Conservation (phyloP, 2,329 filamentous ascomycete species). For the Dactylellina cionopaga region DNA sequence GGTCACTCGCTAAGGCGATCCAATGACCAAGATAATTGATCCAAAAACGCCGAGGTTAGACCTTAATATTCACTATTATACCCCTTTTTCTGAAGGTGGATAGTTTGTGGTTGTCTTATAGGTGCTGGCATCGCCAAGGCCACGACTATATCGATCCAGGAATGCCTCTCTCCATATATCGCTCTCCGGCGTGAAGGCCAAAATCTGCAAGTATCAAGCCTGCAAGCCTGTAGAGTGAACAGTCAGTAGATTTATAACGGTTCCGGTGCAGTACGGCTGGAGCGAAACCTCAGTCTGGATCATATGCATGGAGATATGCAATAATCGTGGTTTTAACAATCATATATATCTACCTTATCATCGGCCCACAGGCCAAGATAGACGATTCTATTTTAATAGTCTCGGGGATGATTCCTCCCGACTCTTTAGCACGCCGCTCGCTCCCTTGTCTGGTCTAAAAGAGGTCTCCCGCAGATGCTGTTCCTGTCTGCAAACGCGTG, state of each 20-base stretch:
- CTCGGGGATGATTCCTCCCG: no score
- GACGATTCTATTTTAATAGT: conserved; percentile 35
- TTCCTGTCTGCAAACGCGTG: conserved; percentile 33
- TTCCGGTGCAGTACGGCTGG: conserved; percentile 1
- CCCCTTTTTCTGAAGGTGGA: conserved; percentile 15
- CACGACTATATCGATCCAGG: neutral
- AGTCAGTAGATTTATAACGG: conserved; percentile 1
- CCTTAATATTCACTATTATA: conserved; percentile 27
- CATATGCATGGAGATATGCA: neutral
- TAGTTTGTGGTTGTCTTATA: conserved; percentile 28
- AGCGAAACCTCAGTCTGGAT: conserved; percentile 15
- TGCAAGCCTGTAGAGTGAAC: neutral
- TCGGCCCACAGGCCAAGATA: conserved; percentile 8
- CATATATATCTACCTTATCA: conserved; percentile 17
- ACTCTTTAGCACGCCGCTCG: neutral
- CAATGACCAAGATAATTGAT: conserved; percentile 12
- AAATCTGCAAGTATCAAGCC: neutral
- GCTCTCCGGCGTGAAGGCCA: no score
- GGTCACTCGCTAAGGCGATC: neutral
- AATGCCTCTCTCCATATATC: neutral
- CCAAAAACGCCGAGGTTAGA: conserved; percentile 25
- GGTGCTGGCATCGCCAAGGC: no score
- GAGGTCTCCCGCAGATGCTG: conserved; percentile 12
- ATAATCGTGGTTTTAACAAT: neutral
- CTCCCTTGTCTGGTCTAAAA: conserved; percentile 1